These are phyloP conservation scores for Camillea tinctor DNA, from an alignment of 2,329 filamentous ascomycete species.

Conservation along the genomic window DNA sequence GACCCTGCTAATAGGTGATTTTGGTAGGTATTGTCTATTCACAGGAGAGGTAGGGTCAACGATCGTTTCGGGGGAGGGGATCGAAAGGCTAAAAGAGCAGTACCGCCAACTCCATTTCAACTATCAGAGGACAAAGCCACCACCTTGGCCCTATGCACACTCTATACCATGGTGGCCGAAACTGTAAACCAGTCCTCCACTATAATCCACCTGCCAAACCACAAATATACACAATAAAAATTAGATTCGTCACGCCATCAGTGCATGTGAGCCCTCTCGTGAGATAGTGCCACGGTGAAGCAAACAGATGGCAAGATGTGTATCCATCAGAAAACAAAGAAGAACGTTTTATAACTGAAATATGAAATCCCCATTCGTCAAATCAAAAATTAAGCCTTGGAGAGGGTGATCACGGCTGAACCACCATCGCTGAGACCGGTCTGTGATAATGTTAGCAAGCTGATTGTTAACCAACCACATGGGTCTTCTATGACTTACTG, in stretches of 20 bases:
- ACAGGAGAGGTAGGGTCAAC: not conserved
- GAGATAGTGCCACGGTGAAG: conserved; percentile 22
- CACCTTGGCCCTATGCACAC: not conserved
- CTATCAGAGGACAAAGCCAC: not conserved
- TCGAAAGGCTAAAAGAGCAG: not conserved
- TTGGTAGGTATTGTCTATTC: not conserved
- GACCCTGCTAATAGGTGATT: not conserved
- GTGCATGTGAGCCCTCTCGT: conserved; percentile 19
- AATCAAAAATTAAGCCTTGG: conserved; percentile 26
- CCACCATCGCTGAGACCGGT: conserved; percentile 42
- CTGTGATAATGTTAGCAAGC: conserved; percentile 34
- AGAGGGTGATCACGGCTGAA: conserved; percentile 45
- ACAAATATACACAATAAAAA: conserved; percentile 35
- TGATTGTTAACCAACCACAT: not conserved
- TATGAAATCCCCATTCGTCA: conserved; percentile 14
- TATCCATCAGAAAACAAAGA: conserved; percentile 35
- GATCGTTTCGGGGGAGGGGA: not conserved
- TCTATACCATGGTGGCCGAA: not conserved
- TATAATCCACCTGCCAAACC: conserved; percentile 6
- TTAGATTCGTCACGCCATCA: conserved; percentile 32
- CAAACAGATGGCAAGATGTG: conserved; percentile 32
- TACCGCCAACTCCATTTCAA: not conserved
- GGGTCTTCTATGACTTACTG: conserved; percentile 57
- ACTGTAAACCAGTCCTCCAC: not conserved
- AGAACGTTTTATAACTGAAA: conserved; percentile 24